Base-by-base conservation (phyloP, 139 green algal species). In the Chlorella sorokiniana region DNA sequence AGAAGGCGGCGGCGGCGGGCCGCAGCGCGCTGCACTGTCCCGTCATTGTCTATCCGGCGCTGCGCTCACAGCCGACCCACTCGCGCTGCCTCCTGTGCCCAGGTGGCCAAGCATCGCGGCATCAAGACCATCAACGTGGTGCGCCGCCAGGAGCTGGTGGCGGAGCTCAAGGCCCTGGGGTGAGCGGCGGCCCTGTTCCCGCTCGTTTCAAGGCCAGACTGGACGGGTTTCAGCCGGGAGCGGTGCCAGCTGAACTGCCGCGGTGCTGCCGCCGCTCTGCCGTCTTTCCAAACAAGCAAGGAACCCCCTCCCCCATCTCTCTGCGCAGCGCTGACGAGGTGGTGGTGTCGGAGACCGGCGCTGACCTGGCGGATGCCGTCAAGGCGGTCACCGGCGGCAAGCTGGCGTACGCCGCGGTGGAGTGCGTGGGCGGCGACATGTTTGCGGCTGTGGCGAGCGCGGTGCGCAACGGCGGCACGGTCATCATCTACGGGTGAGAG, bases 121-220 rank as follows among this genome's bases (percentile, higher is more conserved):
- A 63, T 90, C 27, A 81, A 86, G 25, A 90, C 83, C 11, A 90
- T 91, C 72, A 90, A 87, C 69, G 65, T 90, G 56, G 88, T 91
- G 59, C 73, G 88, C 2, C 78, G 88, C 35, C 25, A 76, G 23
- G 83, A 85, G 45, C 70, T 70, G 11, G 83, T 73, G 8, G 40
- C 86, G 2, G 86, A 91, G 69, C 79, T 91, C 9, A 82, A 85
- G 62, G 59, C 40, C 1, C 52, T 90, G 42, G 87, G 87, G 86
- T 89, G 62, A 51, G 73, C 1, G 56, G 11, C 22, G 20, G 20
- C 6, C 25, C 20, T 64, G 56, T 6, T 64, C 45, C 45, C 10
- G 10, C 27, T 2, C 10, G 59, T 29, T 37, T 35, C 59, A 23
- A 54, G 14, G 45, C 45, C 10, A 14, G 10, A 14, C 14, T 25